phyloP scores from a whole-genome alignment of 2,329 filamentous ascomycete genomes.

The Neopestalotiopsis rosae region DNA sequence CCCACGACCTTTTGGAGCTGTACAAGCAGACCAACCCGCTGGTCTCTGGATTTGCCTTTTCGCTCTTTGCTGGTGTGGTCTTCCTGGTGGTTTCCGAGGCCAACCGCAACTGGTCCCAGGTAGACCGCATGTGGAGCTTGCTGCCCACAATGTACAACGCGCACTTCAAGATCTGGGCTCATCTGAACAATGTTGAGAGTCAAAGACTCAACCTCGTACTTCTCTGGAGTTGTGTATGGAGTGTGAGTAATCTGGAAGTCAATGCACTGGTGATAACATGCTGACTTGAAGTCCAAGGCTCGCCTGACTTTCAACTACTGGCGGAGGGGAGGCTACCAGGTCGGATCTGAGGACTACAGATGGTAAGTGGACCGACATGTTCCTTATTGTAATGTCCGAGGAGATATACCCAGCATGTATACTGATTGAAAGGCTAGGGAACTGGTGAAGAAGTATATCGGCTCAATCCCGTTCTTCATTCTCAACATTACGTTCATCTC shows the following conservation, averaged over 20 bases:
- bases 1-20: constrained; percentile 68
- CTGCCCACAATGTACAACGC: constrained; percentile 85
- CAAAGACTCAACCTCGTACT: constrained; percentile 75
- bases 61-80: constrained; percentile 71
- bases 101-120: constrained; percentile 96
- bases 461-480: constrained; percentile 73
- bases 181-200: constrained; percentile 73
- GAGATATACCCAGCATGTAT: not conserved
- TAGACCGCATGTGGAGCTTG: constrained; percentile 91
- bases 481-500: constrained; percentile 93
- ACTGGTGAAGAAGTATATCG: constrained; percentile 71
- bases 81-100: constrained; percentile 81
- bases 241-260: constrained; percentile 56
- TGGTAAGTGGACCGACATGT: constrained; percentile 58
- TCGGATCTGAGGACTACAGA: constrained; percentile 94
- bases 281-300: constrained; percentile 46
- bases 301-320: constrained; percentile 97
- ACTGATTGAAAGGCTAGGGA: constrained; percentile 51
- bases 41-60: constrained; percentile 74
- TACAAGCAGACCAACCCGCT: constrained; percentile 89
- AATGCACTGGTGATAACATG: not conserved
- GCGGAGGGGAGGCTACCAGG: constrained; percentile 87
- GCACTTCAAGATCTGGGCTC: constrained; percentile 85
- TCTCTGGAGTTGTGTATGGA: constrained; percentile 77
- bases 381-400: too few relatives aligned